Base-by-base conservation (phyloP, 2,329 filamentous ascomycete species). In the Penicillium sp. region DNA sequence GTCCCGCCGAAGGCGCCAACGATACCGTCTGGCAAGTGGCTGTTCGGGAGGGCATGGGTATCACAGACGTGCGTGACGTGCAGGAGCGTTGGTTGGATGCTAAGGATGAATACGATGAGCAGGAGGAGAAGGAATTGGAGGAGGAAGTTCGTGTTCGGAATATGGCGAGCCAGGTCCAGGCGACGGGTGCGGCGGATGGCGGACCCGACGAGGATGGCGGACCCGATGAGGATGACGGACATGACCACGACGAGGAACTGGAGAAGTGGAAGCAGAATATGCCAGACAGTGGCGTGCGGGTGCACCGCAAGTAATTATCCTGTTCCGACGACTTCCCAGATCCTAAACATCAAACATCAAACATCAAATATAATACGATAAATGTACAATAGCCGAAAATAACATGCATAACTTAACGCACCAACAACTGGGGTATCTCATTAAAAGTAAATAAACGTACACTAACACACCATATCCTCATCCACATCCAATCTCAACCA, bases 1-100 rank as follows among this genome's bases (percentile, higher is more conserved):
- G 92, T 0, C 84, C 88, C 5, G 89, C 91, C 0, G 91, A 97
- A 71, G 93, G 92, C 2, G 90, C 92, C 44, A 97, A 97, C 66
- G 93, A 99, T 72, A 92, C 89, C 7, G 85, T 99, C n/a, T 99
- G 94, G 94, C 90, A 95, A 69, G 87, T 97, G 43, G 91, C 94
- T 3, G 96, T 97, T 85, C 85, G 92, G 55, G 83, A 87, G 60
- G 82, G 83, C 2, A 77, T 82, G 63, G 82, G 82, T 56, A 84
- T 86, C 35, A 86, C 96, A 81, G 92, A 95, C 66, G 86, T 92
- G 10, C 81, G 88, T 57, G 93, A 99, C 74, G 87, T 97, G 61
- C 94, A 99, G 75, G 94, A 99, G 77, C 83, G 94, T 59, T 99
- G 94, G 94, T 78, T 99, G 32, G 93, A 97, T 75, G 82, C 87